Base-by-base conservation (phyloP, 495 filamentous ascomycete genomes). In the Penicillium subrubescens region DNA sequence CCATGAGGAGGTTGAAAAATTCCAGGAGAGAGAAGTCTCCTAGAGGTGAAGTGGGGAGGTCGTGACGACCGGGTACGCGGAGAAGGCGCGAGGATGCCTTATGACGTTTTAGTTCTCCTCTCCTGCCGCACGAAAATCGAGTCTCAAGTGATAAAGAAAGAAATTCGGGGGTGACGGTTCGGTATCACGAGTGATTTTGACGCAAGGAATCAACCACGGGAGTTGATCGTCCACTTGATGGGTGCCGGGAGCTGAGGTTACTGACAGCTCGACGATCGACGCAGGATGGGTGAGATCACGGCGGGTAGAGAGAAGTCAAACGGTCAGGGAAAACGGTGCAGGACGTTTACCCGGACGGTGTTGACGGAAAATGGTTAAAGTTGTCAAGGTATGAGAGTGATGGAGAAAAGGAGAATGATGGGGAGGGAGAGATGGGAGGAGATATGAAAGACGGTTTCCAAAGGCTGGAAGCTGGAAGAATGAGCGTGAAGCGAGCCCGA, bases 301-400 rank as follows among this genome's bases (percentile, higher is more conserved):
- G 67, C 60, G 61, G 67, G 62, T 52, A 59, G 34, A 52, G 50
- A 66, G 54, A 29, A 50, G 72, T 72, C 74, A 75, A 73, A 73
- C 64, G 39, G 65, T 60, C 72, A 74, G 77, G 76, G 72, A 71
- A 69, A 80, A 77, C 75, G 78, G 81, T 84, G 81, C 81, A 84
- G 81, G 81, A 79, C 81, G 79, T 74, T 70, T 50, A 60, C 73
- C 73, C 71, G 67, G 68, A 65, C 29, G 70, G 63, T 57, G 59
- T 63, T 70, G 71, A 75, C 73, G 62, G 59, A 15, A 50, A 44
- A 39, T 8, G n/a, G 31, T 11, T 33, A 21, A 2, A 19, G 51
- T 33, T 33, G 8, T 33, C 10, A 31, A 54, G 41, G 43, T 37
- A 41, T 2, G 51, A 33, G 31, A 33, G 31, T 8, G 31, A 33